Base-by-base conservation (phyloP, 257 asterid species). In the Plantago major region DNA sequence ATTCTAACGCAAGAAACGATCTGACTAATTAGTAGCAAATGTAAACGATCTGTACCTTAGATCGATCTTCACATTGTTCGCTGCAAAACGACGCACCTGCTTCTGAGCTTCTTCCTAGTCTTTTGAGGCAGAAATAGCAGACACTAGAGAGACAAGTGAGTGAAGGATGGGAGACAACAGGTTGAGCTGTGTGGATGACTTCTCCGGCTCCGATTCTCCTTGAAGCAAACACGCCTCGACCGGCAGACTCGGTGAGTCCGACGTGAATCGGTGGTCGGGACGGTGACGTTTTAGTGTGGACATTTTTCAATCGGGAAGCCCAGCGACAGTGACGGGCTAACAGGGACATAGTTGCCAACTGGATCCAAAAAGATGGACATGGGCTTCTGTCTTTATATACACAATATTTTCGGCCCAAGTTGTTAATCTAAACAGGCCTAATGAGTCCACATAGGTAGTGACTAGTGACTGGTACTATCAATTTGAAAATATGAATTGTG, bases 141-240 rank as follows among this genome's bases (percentile, higher is more conserved):
- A 75, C 84, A 37, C 67, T 56, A 62, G 71, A 45, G 51, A 80
- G 66, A 19, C 75, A 78, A 58, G 93, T 56, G 22, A 83, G 67
- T 48, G 83, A 68, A 48, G 97, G 95, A 68, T 87, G 93, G 46
- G 83, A 69, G 26, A 90, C 58, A 9, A 78, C 16, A 54, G 96
- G 89, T 62, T 79, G 71, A 17, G 93, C 96, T 2, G 82, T 71
- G 76, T 87, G 95, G 72, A 90, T 86, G 72, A 85, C 77, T 42
- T 87, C 90, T 55, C 96, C 97, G 55, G 81, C 65, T 30, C 60
- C 79, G 69, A 90, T 74, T 62, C 66, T 68, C 64, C 86, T 79
- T 16, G 79, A 69, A n/a, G 96, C 95, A 62, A 90, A 83, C 26
- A 78, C 81, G 18, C 87, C 86, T 63, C 97, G 81, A 18, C 97